Evolutionary conservation across 2,329 filamentous ascomycete genomes (phyloP).

Genomic region (Penicillium paneum): DNA sequence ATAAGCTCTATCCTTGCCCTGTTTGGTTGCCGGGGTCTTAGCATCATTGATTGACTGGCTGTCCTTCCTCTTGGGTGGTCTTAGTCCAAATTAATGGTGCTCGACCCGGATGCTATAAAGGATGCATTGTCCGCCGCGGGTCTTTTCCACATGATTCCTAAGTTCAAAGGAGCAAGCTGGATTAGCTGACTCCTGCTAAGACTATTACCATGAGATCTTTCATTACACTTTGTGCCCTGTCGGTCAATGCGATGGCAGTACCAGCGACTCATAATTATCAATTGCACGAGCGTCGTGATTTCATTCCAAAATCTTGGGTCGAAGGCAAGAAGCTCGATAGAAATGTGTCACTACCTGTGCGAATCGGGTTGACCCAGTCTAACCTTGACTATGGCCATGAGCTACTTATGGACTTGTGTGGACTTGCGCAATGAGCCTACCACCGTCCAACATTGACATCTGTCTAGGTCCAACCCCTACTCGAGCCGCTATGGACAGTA

Average conservation of each 20-base stretch:
- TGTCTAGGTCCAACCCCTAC: conserved; percentile 33
- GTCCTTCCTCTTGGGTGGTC: conserved; percentile 6
- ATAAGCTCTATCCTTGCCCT: conserved; percentile 1
- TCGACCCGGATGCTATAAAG: not conserved
- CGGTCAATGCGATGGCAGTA: conserved; percentile 19
- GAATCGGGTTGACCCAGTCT: conserved; percentile 28
- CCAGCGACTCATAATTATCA: conserved; percentile 25
- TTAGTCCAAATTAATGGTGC: not conserved
- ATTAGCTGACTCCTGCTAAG: not conserved
- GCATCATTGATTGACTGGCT: conserved; percentile 12
- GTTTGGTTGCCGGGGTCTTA: conserved; percentile 10
- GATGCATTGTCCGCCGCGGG: not conserved
- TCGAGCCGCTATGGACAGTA: conserved; percentile 39
- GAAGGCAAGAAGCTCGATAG: conserved; percentile 24
- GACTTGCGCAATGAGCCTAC: not conserved
- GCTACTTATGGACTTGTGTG: conserved; percentile 34
- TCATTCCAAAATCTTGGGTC: conserved; percentile 27
- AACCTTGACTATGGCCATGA: conserved; percentile 30
- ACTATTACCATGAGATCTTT: conserved; percentile 23
- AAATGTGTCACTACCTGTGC: conserved; percentile 24
- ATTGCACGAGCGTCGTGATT: conserved; percentile 33
- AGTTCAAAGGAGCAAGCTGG: not conserved
- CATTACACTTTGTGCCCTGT: conserved; percentile 22
- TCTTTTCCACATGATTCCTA: not conserved
- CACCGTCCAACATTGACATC: not conserved